A percentile compares a stretch with the other conserved stretches of the same genome.
phyloP scores from a whole-genome alignment of 352 stramenopile genomes.

The Globisporangium nunn region DNA sequence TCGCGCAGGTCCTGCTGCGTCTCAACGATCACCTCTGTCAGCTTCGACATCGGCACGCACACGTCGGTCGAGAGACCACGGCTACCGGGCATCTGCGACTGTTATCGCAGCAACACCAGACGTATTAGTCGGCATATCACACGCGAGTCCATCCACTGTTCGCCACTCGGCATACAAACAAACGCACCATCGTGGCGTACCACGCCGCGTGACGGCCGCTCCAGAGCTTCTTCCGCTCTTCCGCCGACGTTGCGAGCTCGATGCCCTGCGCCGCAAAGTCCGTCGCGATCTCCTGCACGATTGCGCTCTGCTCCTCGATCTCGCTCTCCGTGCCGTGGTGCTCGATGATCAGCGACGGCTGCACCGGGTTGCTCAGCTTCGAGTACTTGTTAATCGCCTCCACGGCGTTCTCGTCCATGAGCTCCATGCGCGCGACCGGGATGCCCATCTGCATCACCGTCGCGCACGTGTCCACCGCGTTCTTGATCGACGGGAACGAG shows the following conservation, averaged over 20 bases:
- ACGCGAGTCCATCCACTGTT: too few relatives aligned
- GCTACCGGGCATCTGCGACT: slow-evolving; percentile 77
- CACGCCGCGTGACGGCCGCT: slow-evolving; percentile 79
- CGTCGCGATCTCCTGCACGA: slow-evolving; percentile 80
- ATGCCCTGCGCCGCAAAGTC: slow-evolving; percentile 85
- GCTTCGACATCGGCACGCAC: slow-evolving; percentile 92
- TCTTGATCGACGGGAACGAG: slow-evolving; percentile 88
- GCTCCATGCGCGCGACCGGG: slow-evolving; percentile 78
- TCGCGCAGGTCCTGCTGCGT: slow-evolving; percentile 89
- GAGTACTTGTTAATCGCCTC: slow-evolving; percentile 83
- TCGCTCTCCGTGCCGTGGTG: slow-evolving; percentile 79
- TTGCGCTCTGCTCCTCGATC: slow-evolving; percentile 83
- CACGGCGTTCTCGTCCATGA: slow-evolving; percentile 81
- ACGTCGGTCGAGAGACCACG: slow-evolving; percentile 92
- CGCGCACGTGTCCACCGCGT: slow-evolving; percentile 79
- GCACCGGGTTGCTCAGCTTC: slow-evolving; percentile 68
- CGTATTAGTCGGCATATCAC: not conserved
- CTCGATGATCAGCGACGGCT: slow-evolving; percentile 93
- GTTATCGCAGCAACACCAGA: not conserved
- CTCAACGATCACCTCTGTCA: slow-evolving; percentile 91
- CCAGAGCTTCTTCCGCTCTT: slow-evolving; percentile 84
- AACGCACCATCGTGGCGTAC: slow-evolving; percentile 74
- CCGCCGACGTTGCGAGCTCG: slow-evolving; percentile 50
- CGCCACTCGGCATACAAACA: too few relatives aligned
- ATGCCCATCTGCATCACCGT: slow-evolving; percentile 86